These are phyloP conservation scores for Macrolepiota dolichaula DNA, from an alignment of 768 basidiomycete species.

Conservation along the genomic window DNA sequence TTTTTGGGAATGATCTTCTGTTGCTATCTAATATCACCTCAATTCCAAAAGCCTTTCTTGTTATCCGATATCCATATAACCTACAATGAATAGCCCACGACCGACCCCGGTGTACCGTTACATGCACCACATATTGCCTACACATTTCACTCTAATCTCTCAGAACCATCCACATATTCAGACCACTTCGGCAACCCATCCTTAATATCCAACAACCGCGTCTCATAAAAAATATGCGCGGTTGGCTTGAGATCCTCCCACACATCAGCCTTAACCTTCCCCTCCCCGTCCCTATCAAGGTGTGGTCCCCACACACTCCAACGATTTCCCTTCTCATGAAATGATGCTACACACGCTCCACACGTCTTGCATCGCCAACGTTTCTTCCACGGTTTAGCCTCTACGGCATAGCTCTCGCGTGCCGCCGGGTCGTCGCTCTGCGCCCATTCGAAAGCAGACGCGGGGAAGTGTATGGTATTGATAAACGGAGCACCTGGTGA, in stretches of 20 bases:
- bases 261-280: slow-evolving; percentile 35
- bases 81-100: neutral
- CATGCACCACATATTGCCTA: neutral
- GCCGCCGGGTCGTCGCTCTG: slow-evolving; percentile 28
- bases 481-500: slow-evolving; percentile 56
- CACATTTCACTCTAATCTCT: slow-evolving; percentile 19
- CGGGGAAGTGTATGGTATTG: slow-evolving; percentile 55
- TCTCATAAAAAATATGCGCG: slow-evolving; percentile 64
- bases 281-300: slow-evolving; percentile 49
- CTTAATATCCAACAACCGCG: slow-evolving; percentile 51
- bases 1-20: neutral
- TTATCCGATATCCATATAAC: neutral
- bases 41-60: neutral
- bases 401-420: slow-evolving; percentile 47
- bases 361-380: slow-evolving; percentile 64
- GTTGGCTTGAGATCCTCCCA: slow-evolving; percentile 61
- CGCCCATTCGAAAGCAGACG: slow-evolving; percentile 52
- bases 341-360: slow-evolving; percentile 49
- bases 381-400: slow-evolving; percentile 53
- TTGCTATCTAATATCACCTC: neutral
- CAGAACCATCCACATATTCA: slow-evolving; percentile 55
- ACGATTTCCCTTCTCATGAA: slow-evolving; percentile 43
- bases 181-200: slow-evolving; percentile 63
- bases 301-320: slow-evolving; percentile 60
- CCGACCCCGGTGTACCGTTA: no score